phyloP scores from a whole-genome alignment of 345 rosid species.

The Lepidium sativum region DNA sequence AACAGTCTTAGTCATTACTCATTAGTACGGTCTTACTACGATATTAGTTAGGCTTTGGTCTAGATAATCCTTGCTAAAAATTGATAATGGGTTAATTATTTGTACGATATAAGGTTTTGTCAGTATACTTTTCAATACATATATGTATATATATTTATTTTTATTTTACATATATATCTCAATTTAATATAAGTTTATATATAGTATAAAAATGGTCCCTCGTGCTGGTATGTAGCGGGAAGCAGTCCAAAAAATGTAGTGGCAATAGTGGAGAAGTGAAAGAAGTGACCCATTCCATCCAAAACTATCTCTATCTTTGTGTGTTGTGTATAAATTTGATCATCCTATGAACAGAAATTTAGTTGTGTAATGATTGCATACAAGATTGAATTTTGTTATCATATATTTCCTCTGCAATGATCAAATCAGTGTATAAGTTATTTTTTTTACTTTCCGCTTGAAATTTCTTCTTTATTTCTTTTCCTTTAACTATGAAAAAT shows the following conservation, averaged over 20 bases:
- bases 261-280: neutral
- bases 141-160: too few species aligned
- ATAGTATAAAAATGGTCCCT: neutral
- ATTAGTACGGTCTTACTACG: too few species aligned
- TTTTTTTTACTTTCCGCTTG: conserved; percentile 10
- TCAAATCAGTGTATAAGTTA: neutral
- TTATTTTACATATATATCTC: neutral
- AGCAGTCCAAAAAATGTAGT: conserved; percentile 18
- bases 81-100: neutral
- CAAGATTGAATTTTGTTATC: neutral
- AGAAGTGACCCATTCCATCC: neutral
- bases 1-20: too few species aligned
- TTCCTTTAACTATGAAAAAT: neutral
- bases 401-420: neutral
- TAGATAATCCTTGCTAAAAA: too few species aligned
- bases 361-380: neutral
- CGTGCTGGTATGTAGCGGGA: neutral
- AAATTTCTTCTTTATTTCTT: neutral
- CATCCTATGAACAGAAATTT: neutral
- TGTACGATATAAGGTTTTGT: neutral
- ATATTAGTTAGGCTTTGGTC: too few species aligned
- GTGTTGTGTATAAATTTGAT: neutral
- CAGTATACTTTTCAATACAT: neutral
- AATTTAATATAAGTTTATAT: neutral
- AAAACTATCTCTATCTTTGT: neutral